Conservation (phyloP, 345 rosid species). For the Pistacia vera region DNA sequence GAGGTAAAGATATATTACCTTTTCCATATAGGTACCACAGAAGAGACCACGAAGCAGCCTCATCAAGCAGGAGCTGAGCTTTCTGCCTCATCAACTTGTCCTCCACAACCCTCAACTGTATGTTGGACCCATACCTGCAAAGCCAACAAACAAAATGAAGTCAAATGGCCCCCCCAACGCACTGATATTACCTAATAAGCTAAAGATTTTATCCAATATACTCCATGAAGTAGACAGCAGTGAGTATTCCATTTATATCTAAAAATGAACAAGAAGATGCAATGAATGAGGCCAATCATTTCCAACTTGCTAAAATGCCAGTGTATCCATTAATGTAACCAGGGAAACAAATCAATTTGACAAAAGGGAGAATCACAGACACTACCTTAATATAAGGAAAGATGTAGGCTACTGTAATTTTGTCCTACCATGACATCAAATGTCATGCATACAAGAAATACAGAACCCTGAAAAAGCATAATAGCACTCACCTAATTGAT, state of each 20-base stretch:
- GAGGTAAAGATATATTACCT: constrained; percentile 54
- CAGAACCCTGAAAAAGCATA: neutral
- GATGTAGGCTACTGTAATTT: neutral
- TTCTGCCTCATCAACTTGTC: constrained; percentile 95
- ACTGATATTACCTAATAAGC: neutral
- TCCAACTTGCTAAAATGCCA: no score
- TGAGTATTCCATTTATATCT: no score
- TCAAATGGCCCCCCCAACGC: constrained; percentile 17
- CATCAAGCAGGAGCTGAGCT: constrained; percentile 91
- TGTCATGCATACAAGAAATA: neutral
- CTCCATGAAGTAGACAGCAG: no score
- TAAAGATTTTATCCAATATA: no score
- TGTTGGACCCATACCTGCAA: constrained; percentile 68
- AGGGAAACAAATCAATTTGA: no score
- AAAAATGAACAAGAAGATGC: no score
- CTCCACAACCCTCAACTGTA: constrained; percentile 75
- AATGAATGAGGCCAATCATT: no score
- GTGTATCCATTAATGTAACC: no score
- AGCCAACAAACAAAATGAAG: constrained; percentile 16
- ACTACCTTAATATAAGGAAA: neutral
- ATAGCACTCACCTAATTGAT: constrained; percentile 65
- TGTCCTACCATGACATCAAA: neutral
- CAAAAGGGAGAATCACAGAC: no score
- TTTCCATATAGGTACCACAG: constrained; percentile 95
- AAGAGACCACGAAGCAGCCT: constrained; percentile 99